Base-by-base conservation (phyloP, 441 rosid species). In the Mallotus japonicus region DNA sequence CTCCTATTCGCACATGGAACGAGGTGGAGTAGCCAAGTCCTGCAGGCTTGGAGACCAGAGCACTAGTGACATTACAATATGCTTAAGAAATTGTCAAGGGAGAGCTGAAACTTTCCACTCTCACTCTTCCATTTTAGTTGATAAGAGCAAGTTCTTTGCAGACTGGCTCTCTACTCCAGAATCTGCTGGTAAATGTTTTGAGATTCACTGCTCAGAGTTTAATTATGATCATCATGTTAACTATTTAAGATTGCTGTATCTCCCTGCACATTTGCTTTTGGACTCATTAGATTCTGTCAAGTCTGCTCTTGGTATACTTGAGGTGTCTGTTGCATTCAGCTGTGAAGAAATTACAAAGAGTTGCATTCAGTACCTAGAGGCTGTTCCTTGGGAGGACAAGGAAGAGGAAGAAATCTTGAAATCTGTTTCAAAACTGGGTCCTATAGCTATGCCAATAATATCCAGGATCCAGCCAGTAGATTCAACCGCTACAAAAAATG, bases 401-500 rank as follows among this genome's bases (percentile, higher is more conserved):
- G 86, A 87, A 79, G 89, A 87, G 83, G 88, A 87, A 65, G 82
- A 80, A 64, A 83, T 86, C 50, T 34, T 84, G 62, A 76, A 78
- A 79, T 79, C 53, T n/a, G 86, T 81, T 37, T 77, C 78, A 10
- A 70, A 79, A 54, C 74, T 87, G 59, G 86, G 85, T 65, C 76
- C 83, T 0, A 59, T 85, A 49, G 86, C 88, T 16, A 81, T 87
- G 90, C 87, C 91, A 1, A 80, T 84, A 57, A 62, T 83, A 62
- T 86, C 85, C 22, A 83, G 87, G 79, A 83, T 85, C 65, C 82
- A 82, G 61, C 89, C 90, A 10, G 83, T 84, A 28, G 88, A 83
- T 81, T 22, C 79, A 51, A 79, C 60, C 37, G 88, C 84, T 61
- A 80, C 90, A 2, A 92, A 86, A 76, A 83, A 65, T 56, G 93